Evolutionary conservation across 148 eudicot species (phyloP).

Genomic region (Salicornia ramosissima): DNA sequence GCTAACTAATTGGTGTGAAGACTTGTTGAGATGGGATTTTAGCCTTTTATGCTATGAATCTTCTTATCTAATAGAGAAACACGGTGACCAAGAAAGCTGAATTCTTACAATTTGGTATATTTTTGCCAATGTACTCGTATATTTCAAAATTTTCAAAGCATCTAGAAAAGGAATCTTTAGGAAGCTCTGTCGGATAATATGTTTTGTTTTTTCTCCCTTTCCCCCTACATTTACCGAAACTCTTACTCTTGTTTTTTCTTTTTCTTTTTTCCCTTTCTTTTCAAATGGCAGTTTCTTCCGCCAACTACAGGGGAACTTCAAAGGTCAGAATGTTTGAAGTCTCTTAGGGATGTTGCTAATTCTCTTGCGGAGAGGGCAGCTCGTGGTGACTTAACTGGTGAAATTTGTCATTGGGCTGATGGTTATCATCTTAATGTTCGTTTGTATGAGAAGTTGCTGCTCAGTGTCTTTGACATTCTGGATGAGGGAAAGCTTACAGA

Average conservation of each 20-base stretch:
- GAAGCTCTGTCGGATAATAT: neutral
- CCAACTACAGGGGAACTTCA: conserved; percentile 78
- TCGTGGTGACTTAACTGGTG: conserved; percentile 99
- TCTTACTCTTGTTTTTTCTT: conserved; percentile 4
- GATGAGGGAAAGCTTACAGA: conserved; percentile 98
- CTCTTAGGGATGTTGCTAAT: conserved; percentile 73
- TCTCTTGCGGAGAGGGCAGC: conserved; percentile 99
- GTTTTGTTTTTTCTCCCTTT: neutral
- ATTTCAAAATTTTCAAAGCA: neutral
- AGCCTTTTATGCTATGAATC: neutral
- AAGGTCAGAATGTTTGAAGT: conserved; percentile 85
- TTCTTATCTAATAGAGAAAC: too few species aligned
- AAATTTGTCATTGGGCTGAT: conserved; percentile 99
- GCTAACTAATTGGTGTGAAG: neutral
- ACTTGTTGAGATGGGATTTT: too few species aligned
- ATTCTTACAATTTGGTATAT: neutral
- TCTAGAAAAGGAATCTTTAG: neutral
- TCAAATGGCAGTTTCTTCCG: conserved; percentile 65
- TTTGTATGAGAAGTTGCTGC: conserved; percentile 89
- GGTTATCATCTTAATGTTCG: conserved; percentile 97
- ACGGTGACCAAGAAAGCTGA: neutral
- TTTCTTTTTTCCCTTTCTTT: too few species aligned
- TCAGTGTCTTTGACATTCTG: conserved; percentile 88
- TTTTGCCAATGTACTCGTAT: neutral
- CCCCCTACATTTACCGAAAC: neutral